A percentile compares a stretch with the other conserved stretches of the same genome.
Evolutionary conservation across 371 early-diverging fungal species (phyloP).

Genomic region (Mucor circinelloides): DNA sequence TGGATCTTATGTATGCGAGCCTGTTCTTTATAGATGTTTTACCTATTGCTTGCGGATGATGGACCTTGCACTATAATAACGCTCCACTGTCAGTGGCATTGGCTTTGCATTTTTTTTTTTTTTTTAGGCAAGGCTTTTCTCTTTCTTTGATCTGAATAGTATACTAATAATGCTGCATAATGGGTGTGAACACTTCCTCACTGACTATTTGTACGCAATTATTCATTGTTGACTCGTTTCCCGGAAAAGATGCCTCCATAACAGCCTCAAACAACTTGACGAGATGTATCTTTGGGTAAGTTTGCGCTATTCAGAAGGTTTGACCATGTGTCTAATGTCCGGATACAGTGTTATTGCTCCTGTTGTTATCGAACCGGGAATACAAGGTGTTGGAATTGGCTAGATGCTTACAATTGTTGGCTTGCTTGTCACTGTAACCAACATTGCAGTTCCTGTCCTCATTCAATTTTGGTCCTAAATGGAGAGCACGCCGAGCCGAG

Average conservation of each 20-base stretch:
- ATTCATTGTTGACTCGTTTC: conserved; percentile 39
- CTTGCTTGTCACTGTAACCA: conserved; percentile 4
- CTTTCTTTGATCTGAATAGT: background rate
- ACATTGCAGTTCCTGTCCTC: conserved; percentile 14
- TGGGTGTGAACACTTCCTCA: conserved; percentile 18
- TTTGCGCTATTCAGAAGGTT: background rate
- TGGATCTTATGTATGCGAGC: conserved; percentile 29
- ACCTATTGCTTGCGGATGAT: conserved; percentile 39
- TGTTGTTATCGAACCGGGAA: conserved; percentile 26
- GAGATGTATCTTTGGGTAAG: conserved; percentile 42
- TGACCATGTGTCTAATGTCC: background rate
- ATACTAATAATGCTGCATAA: conserved; percentile 16
- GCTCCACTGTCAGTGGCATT: conserved; percentile 31
- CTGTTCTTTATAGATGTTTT: conserved; percentile 10
- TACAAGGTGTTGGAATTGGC: conserved; percentile 25
- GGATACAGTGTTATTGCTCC: conserved; percentile 13
- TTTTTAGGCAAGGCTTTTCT: conserved; percentile 20
- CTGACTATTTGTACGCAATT: conserved; percentile 31
- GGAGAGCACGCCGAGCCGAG: conserved; percentile 20
- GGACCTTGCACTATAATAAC: conserved; percentile 24
- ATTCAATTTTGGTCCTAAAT: conserved; percentile 25
- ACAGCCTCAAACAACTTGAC: conserved; percentile 42
- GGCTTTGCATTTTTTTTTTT: conserved; percentile 33
- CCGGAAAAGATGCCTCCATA: conserved; percentile 44
- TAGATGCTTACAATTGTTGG: conserved; percentile 29